These are phyloP conservation scores for Ochromonas danica DNA, from an alignment of 108 stramenopile species.

Conservation along the genomic window DNA sequence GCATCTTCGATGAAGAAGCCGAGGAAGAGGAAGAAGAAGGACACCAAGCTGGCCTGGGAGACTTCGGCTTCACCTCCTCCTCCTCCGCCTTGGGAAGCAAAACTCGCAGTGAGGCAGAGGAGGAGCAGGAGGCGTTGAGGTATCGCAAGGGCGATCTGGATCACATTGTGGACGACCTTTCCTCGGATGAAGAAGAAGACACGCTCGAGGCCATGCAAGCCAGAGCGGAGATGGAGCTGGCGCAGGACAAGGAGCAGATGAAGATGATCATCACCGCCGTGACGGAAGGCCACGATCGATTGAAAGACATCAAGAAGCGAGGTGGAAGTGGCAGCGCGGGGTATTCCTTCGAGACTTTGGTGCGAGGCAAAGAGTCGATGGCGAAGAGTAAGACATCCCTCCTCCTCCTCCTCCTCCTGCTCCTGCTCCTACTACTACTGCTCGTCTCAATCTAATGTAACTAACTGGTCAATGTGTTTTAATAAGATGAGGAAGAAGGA, in stretches of 20 bases:
- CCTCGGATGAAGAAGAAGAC: conserved; percentile 21
- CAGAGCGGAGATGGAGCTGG: conserved; percentile 1
- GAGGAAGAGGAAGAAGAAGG: conserved; percentile 37
- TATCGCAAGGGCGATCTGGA: conserved; percentile 23
- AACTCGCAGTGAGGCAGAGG: too few relatives aligned
- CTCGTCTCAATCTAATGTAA: too few relatives aligned
- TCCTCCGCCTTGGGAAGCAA: too few relatives aligned
- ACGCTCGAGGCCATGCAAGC: background rate
- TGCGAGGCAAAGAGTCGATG: background rate
- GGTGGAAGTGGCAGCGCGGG: background rate
- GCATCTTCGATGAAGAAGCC: conserved; percentile 23
- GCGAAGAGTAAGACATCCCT: too few relatives aligned
- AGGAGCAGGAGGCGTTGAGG: background rate
- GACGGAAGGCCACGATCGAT: background rate
- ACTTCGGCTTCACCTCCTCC: conserved; percentile 23
- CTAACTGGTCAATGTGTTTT: too few relatives aligned
- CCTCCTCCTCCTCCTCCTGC: too few relatives aligned
- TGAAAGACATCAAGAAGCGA: background rate
- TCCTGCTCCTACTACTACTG: too few relatives aligned
- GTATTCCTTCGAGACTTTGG: background rate
- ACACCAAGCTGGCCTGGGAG: conserved; percentile 18
- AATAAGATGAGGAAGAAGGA: background rate
- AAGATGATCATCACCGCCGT: background rate
- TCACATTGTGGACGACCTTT: conserved; percentile 31
- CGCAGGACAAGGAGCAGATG: background rate